These are phyloP conservation scores for Aspergillus brunneoviolaceus DNA, from an alignment of 2,329 filamentous ascomycete genomes.

Conservation along the genomic window DNA sequence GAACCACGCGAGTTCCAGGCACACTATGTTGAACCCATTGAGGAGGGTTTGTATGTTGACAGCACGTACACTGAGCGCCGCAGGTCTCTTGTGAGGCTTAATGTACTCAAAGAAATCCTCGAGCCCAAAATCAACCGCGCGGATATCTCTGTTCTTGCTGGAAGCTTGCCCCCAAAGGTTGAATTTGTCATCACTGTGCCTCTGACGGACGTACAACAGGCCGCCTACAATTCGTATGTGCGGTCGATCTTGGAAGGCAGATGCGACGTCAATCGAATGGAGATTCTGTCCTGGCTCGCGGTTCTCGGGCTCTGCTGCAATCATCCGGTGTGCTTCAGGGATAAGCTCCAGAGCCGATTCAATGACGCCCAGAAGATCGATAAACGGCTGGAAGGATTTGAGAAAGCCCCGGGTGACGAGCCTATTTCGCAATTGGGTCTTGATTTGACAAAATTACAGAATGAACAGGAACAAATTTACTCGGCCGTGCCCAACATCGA, in stretches of 20 bases:
- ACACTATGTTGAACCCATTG: slow-evolving; percentile 72
- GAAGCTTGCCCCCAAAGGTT: slow-evolving; percentile 69
- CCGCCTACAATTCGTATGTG: slow-evolving; percentile 61
- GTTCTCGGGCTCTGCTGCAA: slow-evolving; percentile 57
- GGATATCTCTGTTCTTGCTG: slow-evolving; percentile 65
- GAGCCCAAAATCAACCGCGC: slow-evolving; percentile 75
- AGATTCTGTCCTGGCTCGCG: slow-evolving; percentile 56
- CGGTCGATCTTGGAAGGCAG: slow-evolving; percentile 35
- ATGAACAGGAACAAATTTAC: slow-evolving; percentile 33
- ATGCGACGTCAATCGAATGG: slow-evolving; percentile 40
- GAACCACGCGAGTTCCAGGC: slow-evolving; percentile 64
- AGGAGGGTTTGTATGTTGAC: slow-evolving; percentile 67
- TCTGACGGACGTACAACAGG: slow-evolving; percentile 63
- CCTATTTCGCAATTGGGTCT: slow-evolving; percentile 43
- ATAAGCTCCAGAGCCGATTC: slow-evolving; percentile 48
- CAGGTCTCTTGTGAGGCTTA: slow-evolving; percentile 64
- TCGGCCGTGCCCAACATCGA: slow-evolving; percentile 35
- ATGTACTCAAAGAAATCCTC: slow-evolving; percentile 69
- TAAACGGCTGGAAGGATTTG: slow-evolving; percentile 15
- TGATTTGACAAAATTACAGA: slow-evolving; percentile 31
- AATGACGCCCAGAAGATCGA: slow-evolving; percentile 21
- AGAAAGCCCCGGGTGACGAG: slow-evolving; percentile 22
- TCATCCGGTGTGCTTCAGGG: slow-evolving; percentile 56
- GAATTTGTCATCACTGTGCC: slow-evolving; percentile 80
- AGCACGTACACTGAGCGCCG: slow-evolving; percentile 59